Evolutionary conservation across 2,329 filamentous ascomycete genomes (phyloP).

Genomic region (Cercospora sp.): DNA sequence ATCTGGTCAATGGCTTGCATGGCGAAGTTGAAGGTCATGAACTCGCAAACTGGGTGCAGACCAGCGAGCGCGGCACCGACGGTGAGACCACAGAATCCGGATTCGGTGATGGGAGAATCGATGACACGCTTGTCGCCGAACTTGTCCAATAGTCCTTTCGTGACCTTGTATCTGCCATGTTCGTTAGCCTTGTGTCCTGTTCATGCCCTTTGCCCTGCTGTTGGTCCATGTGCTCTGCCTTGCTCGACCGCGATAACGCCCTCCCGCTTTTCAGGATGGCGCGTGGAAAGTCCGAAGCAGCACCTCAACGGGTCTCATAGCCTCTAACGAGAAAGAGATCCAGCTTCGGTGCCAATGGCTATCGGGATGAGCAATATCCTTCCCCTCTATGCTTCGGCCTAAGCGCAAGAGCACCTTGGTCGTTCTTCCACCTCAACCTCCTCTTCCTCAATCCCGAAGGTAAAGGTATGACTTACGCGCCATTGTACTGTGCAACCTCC

Average conservation of each 20-base stretch:
- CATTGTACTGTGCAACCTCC: constrained; percentile 99
- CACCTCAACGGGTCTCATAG: neutral
- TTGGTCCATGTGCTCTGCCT: neutral
- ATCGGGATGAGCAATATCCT: too few relatives aligned
- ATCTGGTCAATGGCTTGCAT: constrained; percentile 99
- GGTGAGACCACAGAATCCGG: constrained; percentile 89
- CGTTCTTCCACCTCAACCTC: neutral
- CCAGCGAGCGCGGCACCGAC: constrained; percentile 93
- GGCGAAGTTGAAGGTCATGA: constrained; percentile 99
- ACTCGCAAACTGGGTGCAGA: constrained; percentile 93
- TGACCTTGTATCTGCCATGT: constrained; percentile 81
- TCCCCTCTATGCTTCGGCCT: too few relatives aligned
- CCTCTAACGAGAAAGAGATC: neutral
- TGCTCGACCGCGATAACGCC: neutral
- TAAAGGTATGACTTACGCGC: constrained; percentile 61
- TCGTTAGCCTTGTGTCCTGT: constrained; percentile 41
- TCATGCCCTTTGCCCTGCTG: neutral
- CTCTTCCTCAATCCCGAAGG: neutral
- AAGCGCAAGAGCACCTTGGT: neutral
- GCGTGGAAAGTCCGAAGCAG: neutral
- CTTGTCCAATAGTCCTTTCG: constrained; percentile 92
- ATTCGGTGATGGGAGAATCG: constrained; percentile 97
- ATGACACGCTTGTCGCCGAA: constrained; percentile 98
- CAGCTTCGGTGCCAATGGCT: neutral
- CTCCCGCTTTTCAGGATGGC: neutral